Conservation (phyloP, 495 filamentous ascomycete genomes). For the Pyrenula massariospora region DNA sequence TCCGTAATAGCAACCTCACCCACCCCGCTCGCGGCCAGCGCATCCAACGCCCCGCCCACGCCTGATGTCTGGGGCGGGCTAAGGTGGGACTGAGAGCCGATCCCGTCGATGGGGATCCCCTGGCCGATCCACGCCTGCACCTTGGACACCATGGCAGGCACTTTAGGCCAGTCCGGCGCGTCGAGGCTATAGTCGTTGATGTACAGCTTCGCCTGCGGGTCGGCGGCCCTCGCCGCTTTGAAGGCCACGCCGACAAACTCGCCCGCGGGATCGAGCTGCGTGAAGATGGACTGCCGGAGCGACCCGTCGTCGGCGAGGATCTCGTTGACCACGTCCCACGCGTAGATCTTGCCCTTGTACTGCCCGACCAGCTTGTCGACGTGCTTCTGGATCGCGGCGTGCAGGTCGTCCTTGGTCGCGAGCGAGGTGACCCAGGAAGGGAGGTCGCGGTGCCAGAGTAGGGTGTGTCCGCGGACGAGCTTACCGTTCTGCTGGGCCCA, state of each 20-base stretch:
- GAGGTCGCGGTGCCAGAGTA: slow-evolving; percentile 55
- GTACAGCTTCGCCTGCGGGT: slow-evolving; percentile 48
- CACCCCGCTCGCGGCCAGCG: slow-evolving; percentile 31
- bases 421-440: slow-evolving; percentile 47
- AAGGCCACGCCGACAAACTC: slow-evolving; percentile 50
- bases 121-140: slow-evolving; percentile 46
- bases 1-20: slow-evolving; percentile 44
- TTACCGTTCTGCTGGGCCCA: slow-evolving; percentile 44
- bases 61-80: slow-evolving; percentile 20
- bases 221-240: slow-evolving; percentile 43
- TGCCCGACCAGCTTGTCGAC: slow-evolving; percentile 41
- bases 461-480: slow-evolving; percentile 50
- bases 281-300: slow-evolving; percentile 45
- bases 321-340: slow-evolving; percentile 57
- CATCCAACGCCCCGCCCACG: slow-evolving; percentile 34
- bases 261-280: slow-evolving; percentile 43
- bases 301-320: slow-evolving; percentile 54
- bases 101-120: slow-evolving; percentile 54
- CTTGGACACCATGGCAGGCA: slow-evolving; percentile 40
- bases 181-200: slow-evolving; percentile 62
- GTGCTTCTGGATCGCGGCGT: slow-evolving; percentile 46
- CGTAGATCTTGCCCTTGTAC: slow-evolving; percentile 51
- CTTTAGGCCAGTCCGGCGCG: slow-evolving; percentile 27
- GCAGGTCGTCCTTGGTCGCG: slow-evolving; percentile 35
- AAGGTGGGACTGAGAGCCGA: slow-evolving; percentile 46